Base-by-base conservation (phyloP, 2,329 filamentous ascomycete genomes). In the Dactylellina parvicollis region DNA sequence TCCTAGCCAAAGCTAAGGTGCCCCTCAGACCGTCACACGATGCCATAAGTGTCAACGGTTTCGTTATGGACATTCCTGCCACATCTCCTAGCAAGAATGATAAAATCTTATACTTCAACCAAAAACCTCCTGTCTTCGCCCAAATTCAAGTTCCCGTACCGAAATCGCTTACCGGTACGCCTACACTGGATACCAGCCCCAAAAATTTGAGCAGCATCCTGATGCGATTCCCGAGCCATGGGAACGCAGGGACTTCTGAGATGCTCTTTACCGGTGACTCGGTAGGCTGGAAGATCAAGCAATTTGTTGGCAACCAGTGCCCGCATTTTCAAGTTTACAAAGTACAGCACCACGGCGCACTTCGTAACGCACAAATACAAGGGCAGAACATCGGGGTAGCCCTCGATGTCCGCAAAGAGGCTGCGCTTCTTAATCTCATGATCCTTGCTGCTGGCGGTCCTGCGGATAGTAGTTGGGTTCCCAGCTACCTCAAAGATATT, bases 281-380 rank as follows among this genome's bases (percentile, higher is more conserved):
- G 8, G 46, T 30, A 5, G 46, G 46, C 9, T 30, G 24, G 22
- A 28, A 28, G 22, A 50, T 50, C 8, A 14, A 14, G 20, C 4
- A 30, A 4, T 30, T 28, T 16, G 3, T 50, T 30, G 46, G 22
- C 9, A 20, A 30, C 24, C 3, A 4, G 22, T 14, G 9, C 9
- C 46, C 46, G 14, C 46, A 50, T 30, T 50, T 50, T 16, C 22
- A 50, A 50, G 24, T 50, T 14, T 50, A 50, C 24, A 50, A 50
- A 30, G 24, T 50, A 4, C 46, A 50, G 14, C 46, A 50, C 18
- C 46, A 50, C 14, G 46, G 46, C 24, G 8, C 22, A 4, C 46
- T 50, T 30, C 20, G 46, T 5, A 50, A 30, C 24, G 14, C 46
- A 30, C 46, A 50, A 30, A 28, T 50, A 28, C 46, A 50, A 50